Conservation (phyloP, 1,284 basidiomycete species). For the Omphalotus olearius region DNA sequence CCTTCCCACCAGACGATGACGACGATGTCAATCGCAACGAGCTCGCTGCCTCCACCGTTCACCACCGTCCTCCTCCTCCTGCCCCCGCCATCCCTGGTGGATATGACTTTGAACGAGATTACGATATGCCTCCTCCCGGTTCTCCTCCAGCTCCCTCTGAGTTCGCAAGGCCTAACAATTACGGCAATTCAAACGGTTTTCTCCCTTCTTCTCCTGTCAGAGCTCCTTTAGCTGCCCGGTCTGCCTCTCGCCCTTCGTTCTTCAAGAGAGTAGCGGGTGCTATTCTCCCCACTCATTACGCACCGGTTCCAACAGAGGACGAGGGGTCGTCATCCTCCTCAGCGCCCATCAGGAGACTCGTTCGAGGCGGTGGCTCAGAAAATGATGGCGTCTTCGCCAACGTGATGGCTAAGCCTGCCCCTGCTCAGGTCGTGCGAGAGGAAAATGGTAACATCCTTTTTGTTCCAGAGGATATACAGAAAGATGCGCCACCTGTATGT, state of each 20-base stretch:
- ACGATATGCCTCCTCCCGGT: conserved; percentile 71
- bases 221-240: conserved; percentile 21
- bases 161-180: conserved; percentile 60
- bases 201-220: conserved; percentile 52
- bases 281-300: conserved; percentile 73
- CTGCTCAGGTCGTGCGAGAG: conserved; percentile 42
- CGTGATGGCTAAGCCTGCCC: conserved; percentile 83
- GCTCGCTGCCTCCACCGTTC: not conserved
- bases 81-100: conserved; percentile 28
- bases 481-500: conserved; percentile 81
- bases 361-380: conserved; percentile 68
- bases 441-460: conserved; percentile 42
- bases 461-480: conserved; percentile 78
- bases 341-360: conserved; percentile 24
- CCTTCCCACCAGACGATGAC: conserved; percentile 55
- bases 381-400: conserved; percentile 98
- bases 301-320: conserved; percentile 46
- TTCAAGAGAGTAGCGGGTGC: conserved; percentile 62
- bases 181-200: conserved; percentile 78
- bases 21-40: conserved; percentile 38
- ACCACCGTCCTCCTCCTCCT: not conserved
- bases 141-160: conserved; percentile 69
- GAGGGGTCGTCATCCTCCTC: conserved; percentile 17
- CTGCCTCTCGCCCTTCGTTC: conserved; percentile 43
- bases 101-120: conserved; percentile 85